Evolutionary conservation across 73 alveolate species (phyloP), one percentile per base, ranked within the genome.

Genomic region (Paramecium biaurelia): DNA sequence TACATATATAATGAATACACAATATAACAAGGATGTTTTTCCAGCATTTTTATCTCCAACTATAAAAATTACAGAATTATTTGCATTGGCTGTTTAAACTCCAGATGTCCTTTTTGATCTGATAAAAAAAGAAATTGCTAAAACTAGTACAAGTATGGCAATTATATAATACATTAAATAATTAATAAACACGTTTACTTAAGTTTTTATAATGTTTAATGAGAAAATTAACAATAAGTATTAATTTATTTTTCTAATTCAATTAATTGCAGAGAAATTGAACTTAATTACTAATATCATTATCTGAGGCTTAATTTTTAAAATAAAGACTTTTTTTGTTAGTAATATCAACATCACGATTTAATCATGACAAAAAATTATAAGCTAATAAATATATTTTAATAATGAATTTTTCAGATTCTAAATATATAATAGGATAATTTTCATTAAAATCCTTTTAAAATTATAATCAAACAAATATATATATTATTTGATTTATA

Each of bases 11-110:
- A 79, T 21, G 1, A 0, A 5, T 79, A 79, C 90, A 45, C 56
- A 79, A 79, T 79, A 79, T 5, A 79, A 43, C 7, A 79, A 26
- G 37, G 70, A 20, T 4, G 90, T 79, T 34, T 79, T 79, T 79
- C 90, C 90, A 6, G 49, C 90, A 5, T 42, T 42, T 79, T 79
- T 79, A 14, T 79, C 90, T 42, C 90, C 90, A 38, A 79, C 56
- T n/a, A 79, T 42, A 24, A 30, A 79, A 7, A 79, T 34, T 79
- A 79, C 26, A 0, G 87, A 74, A 37, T 41, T 74, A 41, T 74
- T 59, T 12, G 84, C 84, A 12, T 26, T 32, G 12, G 28, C 84
- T 63, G 26, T 14, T 18, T 63, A 63, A 30, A 38, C 47, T 30
- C 84, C 84, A 12, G 21, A 26, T 30, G 10, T 26, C 15, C 47